Evolutionary conservation across 768 basidiomycete species (phyloP).

Genomic region (Russula lepida): DNA sequence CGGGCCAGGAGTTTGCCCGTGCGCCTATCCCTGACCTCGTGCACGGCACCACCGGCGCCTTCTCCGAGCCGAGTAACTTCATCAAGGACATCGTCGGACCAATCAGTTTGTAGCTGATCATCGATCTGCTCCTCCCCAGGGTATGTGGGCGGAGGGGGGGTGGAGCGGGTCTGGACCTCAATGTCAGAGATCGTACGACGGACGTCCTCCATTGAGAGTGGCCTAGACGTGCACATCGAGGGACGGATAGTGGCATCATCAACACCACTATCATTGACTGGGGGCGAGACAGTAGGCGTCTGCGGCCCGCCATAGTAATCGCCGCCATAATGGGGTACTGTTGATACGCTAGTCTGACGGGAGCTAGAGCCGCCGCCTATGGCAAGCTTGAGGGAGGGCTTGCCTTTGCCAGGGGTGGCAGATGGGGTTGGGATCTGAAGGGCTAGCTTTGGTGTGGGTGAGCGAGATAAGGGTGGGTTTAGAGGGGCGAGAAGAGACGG

Average conservation of each 20-base stretch:
- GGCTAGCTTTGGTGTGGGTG: conserved; percentile 26
- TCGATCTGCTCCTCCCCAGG: conserved; percentile 27
- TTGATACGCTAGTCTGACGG: background rate
- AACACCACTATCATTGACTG: conserved; percentile 28
- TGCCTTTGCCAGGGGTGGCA: conserved; percentile 13
- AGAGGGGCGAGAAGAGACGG: conserved; percentile 13
- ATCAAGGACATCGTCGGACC: conserved; percentile 67
- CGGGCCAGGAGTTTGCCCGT: conserved; percentile 80
- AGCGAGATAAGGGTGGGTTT: conserved; percentile 22
- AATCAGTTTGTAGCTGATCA: conserved; percentile 34
- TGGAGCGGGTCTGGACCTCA: conserved; percentile 30
- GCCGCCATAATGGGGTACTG: conserved; percentile 8
- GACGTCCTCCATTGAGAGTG: conserved; percentile 22
- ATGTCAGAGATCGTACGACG: conserved; percentile 23
- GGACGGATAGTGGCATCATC: conserved; percentile 39
- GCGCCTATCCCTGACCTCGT: conserved; percentile 82
- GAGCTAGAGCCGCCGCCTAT: conserved; percentile 5
- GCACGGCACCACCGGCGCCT: conserved; percentile 93
- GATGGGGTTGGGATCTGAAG: conserved; percentile 27
- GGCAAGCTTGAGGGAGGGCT: conserved; percentile 21
- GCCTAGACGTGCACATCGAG: conserved; percentile 16
- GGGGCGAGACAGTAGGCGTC: conserved; percentile 16
- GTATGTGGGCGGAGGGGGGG: conserved; percentile 27
- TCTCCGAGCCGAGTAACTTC: conserved; percentile 78
- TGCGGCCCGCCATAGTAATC: conserved; percentile 22